Conservation (phyloP, 179 eudicot species). For the Camellia oleifera region DNA sequence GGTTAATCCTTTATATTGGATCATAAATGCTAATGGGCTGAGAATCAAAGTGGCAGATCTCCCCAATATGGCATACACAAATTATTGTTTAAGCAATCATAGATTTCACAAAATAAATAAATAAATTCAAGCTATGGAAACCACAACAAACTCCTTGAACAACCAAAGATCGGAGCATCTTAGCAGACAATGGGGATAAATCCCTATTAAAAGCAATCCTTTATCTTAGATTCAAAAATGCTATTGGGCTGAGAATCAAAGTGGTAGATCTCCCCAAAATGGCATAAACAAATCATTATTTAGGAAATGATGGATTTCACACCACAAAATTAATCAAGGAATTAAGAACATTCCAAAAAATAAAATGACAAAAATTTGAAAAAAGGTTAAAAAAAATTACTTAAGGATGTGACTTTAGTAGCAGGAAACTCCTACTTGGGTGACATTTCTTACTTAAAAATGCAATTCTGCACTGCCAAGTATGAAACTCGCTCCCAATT, state of each 20-base stretch:
- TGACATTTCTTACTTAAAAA: too few relatives aligned
- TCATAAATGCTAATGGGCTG: neutral
- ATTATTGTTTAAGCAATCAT: neutral
- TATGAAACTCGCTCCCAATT: neutral
- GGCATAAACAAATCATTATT: neutral
- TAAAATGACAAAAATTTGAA: too few relatives aligned
- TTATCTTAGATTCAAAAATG: neutral
- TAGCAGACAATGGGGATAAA: too few relatives aligned
- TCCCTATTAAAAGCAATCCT: neutral
- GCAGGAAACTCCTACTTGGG: too few relatives aligned
- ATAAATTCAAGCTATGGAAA: too few relatives aligned
- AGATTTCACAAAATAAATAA: neutral
- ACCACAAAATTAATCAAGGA: neutral
- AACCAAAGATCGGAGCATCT: too few relatives aligned
- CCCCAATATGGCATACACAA: slow-evolving; percentile 7
- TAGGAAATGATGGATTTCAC: neutral
- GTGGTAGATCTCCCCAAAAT: slow-evolving; percentile 9
- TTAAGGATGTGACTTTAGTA: too few relatives aligned
- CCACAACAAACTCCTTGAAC: too few relatives aligned
- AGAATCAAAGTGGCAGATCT: neutral
- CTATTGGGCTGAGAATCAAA: neutral
- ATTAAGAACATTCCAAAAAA: neutral
- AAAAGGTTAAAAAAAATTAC: too few relatives aligned
- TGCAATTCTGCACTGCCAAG: too few relatives aligned
- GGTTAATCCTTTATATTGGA: neutral